Evolutionary conservation across 179 eudicot genomes (phyloP).

Genomic region (Actinidia polygama): DNA sequence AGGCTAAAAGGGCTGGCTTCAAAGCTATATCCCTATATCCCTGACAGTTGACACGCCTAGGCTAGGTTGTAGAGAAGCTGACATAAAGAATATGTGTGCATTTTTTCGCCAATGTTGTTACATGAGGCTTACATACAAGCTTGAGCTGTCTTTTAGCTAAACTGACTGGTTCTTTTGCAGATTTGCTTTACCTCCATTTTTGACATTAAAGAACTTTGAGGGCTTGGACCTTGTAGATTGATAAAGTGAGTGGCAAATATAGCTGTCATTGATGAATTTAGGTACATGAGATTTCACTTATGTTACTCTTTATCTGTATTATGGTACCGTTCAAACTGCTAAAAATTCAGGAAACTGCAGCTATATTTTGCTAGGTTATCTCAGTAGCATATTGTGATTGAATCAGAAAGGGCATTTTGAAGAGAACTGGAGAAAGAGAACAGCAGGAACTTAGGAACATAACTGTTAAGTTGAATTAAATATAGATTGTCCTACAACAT

Average conservation of each 20-base stretch:
- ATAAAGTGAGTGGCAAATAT: slow-evolving; percentile 47
- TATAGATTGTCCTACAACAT: neutral
- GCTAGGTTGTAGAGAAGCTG: slow-evolving; percentile 96
- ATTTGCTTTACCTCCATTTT: slow-evolving; percentile 73
- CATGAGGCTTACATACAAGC: neutral
- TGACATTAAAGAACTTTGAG: slow-evolving; percentile 91
- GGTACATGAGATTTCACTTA: neutral
- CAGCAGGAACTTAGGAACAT: neutral
- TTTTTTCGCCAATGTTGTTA: slow-evolving; percentile 3
- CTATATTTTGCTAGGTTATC: neutral
- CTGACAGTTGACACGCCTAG: slow-evolving; percentile 98
- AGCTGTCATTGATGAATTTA: neutral
- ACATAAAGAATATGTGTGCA: slow-evolving; percentile 91
- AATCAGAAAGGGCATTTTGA: neutral
- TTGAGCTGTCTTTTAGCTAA: neutral
- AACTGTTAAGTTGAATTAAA: neutral
- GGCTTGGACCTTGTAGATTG: slow-evolving; percentile 88
- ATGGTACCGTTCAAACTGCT: slow-evolving; percentile 47
- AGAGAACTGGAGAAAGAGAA: neutral
- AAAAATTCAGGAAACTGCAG: neutral
- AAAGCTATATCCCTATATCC: slow-evolving; percentile 98
- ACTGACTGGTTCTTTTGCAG: slow-evolving; percentile 37
- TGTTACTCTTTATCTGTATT: neutral
- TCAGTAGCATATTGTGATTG: slow-evolving; percentile 1
- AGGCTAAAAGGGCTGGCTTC: slow-evolving; percentile 98